These are phyloP conservation scores for Ganoderma sinense DNA, from an alignment of 1,284 basidiomycete species.

Conservation along the genomic window DNA sequence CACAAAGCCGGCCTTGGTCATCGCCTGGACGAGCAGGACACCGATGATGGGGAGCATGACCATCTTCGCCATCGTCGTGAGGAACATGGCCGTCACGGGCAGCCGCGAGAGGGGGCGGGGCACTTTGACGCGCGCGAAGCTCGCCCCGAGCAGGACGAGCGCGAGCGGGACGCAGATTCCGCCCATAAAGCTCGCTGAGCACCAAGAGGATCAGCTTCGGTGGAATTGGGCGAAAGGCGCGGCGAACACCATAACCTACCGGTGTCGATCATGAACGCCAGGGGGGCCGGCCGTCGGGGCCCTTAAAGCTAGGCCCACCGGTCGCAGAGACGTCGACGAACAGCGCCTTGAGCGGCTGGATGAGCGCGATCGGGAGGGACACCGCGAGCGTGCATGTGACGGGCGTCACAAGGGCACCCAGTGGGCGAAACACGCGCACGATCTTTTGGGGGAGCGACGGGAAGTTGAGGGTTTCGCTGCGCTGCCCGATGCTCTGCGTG, in stretches of 20 bases:
- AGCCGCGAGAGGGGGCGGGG: constrained; percentile 48
- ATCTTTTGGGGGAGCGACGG: constrained; percentile 27
- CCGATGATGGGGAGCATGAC: constrained; percentile 60
- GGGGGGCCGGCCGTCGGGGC: constrained; percentile 60
- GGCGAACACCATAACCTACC: constrained; percentile 35
- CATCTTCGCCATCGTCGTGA: constrained; percentile 57
- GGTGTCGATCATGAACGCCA: constrained; percentile 56
- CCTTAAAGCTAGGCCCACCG: constrained; percentile 51
- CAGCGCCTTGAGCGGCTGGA: constrained; percentile 59
- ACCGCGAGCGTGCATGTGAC: constrained; percentile 53
- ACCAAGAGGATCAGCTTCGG: neutral
- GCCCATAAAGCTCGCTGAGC: constrained; percentile 52
- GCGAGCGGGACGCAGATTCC: constrained; percentile 58
- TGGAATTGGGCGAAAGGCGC: neutral
- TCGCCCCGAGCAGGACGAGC: constrained; percentile 61
- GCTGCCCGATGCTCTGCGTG: constrained; percentile 17
- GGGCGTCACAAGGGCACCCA: constrained; percentile 47
- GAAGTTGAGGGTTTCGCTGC: constrained; percentile 20
- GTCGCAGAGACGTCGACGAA: constrained; percentile 50
- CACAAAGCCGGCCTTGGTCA: constrained; percentile 48
- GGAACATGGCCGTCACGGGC: constrained; percentile 57
- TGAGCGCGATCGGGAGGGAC: constrained; percentile 55
- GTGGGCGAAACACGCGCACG: constrained; percentile 31
- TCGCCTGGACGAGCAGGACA: constrained; percentile 50
- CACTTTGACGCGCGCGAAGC: constrained; percentile 57